These are phyloP conservation scores for Exophiala sp. DNA, from an alignment of 2,329 filamentous ascomycete species.

Conservation along the genomic window DNA sequence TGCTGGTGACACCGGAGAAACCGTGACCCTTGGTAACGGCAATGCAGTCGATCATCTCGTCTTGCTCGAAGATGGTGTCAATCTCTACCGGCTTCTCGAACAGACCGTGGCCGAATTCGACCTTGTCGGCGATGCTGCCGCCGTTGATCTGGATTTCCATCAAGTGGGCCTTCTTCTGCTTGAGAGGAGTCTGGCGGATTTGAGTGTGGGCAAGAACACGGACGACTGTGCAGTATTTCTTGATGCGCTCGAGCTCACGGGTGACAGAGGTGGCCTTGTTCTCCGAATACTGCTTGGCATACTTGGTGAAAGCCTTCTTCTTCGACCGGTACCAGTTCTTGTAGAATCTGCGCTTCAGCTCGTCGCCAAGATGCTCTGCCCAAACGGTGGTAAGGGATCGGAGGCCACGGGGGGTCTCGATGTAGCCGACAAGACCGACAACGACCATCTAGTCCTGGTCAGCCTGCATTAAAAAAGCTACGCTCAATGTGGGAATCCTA, in stretches of 20 bases:
- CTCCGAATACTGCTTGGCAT: constrained; percentile 99
- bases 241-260: constrained; percentile 98
- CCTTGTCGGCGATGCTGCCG: constrained; percentile 92
- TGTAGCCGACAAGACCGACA: constrained; percentile 99
- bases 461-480: constrained; percentile 29
- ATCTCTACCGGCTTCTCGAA: constrained; percentile 99
- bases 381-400: constrained; percentile 99
- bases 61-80: constrained; percentile 93
- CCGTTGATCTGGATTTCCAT: constrained; percentile 99
- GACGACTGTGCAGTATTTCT: constrained; percentile 99
- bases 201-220: constrained; percentile 99
- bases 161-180: constrained; percentile 99
- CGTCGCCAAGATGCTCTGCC: constrained; percentile 98
- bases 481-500: constrained; percentile 50
- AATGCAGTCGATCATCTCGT: constrained; percentile 99
- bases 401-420: constrained; percentile 98
- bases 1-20: constrained; percentile 91
- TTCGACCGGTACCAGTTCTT: constrained; percentile 99
- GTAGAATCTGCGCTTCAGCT: constrained; percentile 99
- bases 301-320: constrained; percentile 99
- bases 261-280: constrained; percentile 82
- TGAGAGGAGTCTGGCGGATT: constrained; percentile 97
- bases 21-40: constrained; percentile 99
- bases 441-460: constrained; percentile 76
- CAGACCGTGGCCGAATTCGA: constrained; percentile 86